phyloP scores from a whole-genome alignment of 805 yeast species.

The Lachancea sp. region DNA sequence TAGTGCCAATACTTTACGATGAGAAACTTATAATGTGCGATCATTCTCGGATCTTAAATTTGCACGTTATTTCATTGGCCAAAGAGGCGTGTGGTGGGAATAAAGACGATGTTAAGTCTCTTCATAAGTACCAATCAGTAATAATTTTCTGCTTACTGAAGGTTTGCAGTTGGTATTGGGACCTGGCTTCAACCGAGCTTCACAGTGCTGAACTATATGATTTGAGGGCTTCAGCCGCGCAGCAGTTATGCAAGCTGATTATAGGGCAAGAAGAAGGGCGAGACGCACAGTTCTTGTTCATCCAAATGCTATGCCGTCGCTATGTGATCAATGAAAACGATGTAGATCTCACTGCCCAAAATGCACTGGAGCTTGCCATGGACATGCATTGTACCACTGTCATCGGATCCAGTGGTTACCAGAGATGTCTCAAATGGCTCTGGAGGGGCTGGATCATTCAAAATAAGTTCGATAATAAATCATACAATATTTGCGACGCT shows the following conservation, averaged over 20 bases:
- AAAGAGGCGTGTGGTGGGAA: conserved; percentile 76
- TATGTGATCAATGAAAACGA: conserved; percentile 61
- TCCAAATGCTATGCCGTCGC: conserved; percentile 71
- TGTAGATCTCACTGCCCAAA: conserved; percentile 55
- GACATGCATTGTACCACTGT: conserved; percentile 76
- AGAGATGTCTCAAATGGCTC: conserved; percentile 79
- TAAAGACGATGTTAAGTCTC: conserved; percentile 47
- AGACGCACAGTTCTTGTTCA: conserved; percentile 45
- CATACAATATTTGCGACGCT: conserved; percentile 58
- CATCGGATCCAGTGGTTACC: conserved; percentile 76
- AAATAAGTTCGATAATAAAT: conserved; percentile 58
- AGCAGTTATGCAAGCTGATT: conserved; percentile 60
- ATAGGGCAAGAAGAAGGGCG: conserved; percentile 55
- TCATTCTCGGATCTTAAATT: conserved; percentile 54
- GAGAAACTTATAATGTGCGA: conserved; percentile 44
- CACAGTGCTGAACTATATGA: conserved; percentile 59
- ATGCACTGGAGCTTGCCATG: conserved; percentile 77
- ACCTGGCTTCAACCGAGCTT: conserved; percentile 51
- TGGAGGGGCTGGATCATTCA: conserved; percentile 94
- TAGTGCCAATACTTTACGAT: conserved; percentile 61
- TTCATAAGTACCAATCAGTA: conserved; percentile 59
- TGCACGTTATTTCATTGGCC: conserved; percentile 52
- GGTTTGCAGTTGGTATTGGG: conserved; percentile 74
- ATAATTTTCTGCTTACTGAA: conserved; percentile 64
- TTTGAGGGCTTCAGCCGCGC: conserved; percentile 63